Conservation (phyloP, 345 rosid genomes). For the Populus deltoides region DNA sequence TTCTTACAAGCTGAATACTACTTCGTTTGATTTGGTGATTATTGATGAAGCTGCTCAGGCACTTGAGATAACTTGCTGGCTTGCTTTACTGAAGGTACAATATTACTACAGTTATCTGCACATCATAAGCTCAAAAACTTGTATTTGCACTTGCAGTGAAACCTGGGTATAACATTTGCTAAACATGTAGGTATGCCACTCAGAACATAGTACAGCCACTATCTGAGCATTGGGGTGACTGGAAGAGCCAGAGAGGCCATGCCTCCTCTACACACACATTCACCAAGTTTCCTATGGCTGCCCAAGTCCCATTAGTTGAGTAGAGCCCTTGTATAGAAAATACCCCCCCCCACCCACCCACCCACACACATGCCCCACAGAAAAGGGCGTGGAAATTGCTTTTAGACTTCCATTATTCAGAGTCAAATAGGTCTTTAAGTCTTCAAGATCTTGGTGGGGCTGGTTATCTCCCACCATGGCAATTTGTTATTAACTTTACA, state of each 20-base stretch:
- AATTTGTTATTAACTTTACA: not conserved
- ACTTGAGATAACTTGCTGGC: slow-evolving; percentile 97
- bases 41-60: slow-evolving; percentile 99
- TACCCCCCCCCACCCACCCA: too few species aligned
- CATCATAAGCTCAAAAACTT: not conserved
- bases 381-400: too few species aligned
- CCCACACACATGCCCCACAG: too few species aligned
- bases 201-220: not conserved
- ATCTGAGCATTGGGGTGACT: not conserved
- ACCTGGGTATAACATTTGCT: not conserved
- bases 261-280: not conserved
- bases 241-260: not conserved
- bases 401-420: too few species aligned
- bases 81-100: slow-evolving; percentile 75
- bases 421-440: too few species aligned
- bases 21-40: slow-evolving; percentile 83
- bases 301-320: too few species aligned
- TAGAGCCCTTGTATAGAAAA: too few species aligned
- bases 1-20: slow-evolving; percentile 63
- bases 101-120: not conserved
- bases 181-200: not conserved
- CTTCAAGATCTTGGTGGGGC: not conserved
- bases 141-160: not conserved
- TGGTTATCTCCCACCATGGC: not conserved
- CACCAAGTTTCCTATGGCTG: not conserved